Evolutionary conservation across 768 basidiomycete species (phyloP), one percentile per base, ranked within the genome.

Genomic region (Kwoniella mangroviensis): DNA sequence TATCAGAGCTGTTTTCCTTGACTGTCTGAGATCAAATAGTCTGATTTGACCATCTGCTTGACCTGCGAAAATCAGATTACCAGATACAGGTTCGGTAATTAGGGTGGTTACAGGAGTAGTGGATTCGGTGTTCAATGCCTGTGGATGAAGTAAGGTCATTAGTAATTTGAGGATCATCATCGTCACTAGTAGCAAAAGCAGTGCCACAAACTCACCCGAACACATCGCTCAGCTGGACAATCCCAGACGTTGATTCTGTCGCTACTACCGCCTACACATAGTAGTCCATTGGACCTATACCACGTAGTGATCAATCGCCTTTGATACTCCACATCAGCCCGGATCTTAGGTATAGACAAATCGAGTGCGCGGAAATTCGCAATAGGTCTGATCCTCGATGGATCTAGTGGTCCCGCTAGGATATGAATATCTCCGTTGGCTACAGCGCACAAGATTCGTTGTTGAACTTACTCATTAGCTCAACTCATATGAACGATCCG

Each of bases 361-460:
- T 78, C 73, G 22, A 80, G 55, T 19, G 74, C 79, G 12, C 58
- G 56, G 68, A 81, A 81, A 13, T 72, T 73, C 5, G 79, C 69
- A 22, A 78, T 73, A 13, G 73, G 65, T 54, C 67, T 68, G 62
- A 79, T 70, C 10, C 63, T 40, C 3, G 42, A 24, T 1, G 70
- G 72, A n/a, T 79, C n/a, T 45, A 58, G 62, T 11, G 74, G 65
- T 19, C 73, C 74, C 15, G 72, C 66, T n/a, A 77, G 61, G 4
- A 81, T 73, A 63, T 79, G 74, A 5, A 81, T 74, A 54, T 77
- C 76, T 24, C 79, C 79, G 40, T 74, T 76, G 41, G 61, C 78
- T 79, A 4, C 34, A 34, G 34, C 34, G 34, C 34, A 34, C 34
- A 34, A 34, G 34, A 34, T 34, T 34, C 34, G 34, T 34, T 34